phyloP scores from a whole-genome alignment of 2,329 filamentous ascomycete genomes.

The Emergomyces africanus region DNA sequence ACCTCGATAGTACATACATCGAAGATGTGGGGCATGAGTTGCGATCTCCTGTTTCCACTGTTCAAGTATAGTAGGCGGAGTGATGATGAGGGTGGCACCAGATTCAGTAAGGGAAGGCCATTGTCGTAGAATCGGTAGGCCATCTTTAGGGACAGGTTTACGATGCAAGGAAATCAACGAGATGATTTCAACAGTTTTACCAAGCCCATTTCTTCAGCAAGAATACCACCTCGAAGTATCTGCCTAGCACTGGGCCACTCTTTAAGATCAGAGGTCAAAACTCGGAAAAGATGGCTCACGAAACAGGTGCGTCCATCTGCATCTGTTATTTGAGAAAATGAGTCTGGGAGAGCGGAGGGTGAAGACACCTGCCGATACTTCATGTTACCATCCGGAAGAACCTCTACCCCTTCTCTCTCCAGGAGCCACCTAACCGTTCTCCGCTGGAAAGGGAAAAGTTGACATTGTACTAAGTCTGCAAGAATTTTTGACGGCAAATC shows the following conservation, averaged over 20 bases:
- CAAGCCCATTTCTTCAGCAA: slow-evolving; percentile 41
- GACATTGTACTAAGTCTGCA: slow-evolving; percentile 23
- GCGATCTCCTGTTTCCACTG: slow-evolving; percentile 52
- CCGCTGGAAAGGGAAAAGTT: slow-evolving; percentile 37
- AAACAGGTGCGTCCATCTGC: slow-evolving; percentile 26
- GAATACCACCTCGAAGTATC: slow-evolving; percentile 31
- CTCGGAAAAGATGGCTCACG: slow-evolving; percentile 31
- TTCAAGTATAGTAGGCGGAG: slow-evolving; percentile 46
- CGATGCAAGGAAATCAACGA: slow-evolving; percentile 32
- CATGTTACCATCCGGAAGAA: slow-evolving; percentile 21
- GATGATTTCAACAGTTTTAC: slow-evolving; percentile 39
- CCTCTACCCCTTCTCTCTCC: slow-evolving; percentile 28
- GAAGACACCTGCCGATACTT: slow-evolving; percentile 9
- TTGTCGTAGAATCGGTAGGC: slow-evolving; percentile 10
- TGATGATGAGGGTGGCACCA: slow-evolving; percentile 49
- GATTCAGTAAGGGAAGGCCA: slow-evolving; percentile 26
- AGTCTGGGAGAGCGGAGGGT: slow-evolving; percentile 20
- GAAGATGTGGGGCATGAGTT: slow-evolving; percentile 43
- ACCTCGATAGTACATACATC: slow-evolving; percentile 45
- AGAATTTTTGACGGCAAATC: slow-evolving; percentile 22
- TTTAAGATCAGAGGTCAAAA: slow-evolving; percentile 25
- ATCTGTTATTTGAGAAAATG: slow-evolving; percentile 27
- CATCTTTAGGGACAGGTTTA: slow-evolving; percentile 12
- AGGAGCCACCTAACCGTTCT: slow-evolving; percentile 37
- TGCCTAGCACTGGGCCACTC: slow-evolving; percentile 20